These are phyloP conservation scores for Tilletia caries DNA, from an alignment of 1,284 basidiomycete genomes.

Conservation along the genomic window DNA sequence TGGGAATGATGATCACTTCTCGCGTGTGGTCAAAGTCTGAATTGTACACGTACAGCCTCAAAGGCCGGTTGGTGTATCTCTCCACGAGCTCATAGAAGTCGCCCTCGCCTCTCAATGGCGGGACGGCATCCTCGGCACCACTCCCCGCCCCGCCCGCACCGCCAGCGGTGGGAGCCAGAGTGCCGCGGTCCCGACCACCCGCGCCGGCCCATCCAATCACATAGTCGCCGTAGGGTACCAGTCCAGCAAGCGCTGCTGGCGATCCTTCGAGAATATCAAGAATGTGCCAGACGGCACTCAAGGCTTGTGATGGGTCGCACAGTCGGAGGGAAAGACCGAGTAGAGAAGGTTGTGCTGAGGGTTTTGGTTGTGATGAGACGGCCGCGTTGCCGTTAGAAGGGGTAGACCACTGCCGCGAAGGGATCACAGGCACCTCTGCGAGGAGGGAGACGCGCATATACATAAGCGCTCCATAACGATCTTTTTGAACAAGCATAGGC, in stretches of 20 bases:
- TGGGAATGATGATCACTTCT: constrained; percentile 48
- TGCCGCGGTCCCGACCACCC: constrained; percentile 54
- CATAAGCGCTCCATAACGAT: background rate
- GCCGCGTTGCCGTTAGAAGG: constrained; percentile 18
- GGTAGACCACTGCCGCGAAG: constrained; percentile 73
- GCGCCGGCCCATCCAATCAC: constrained; percentile 93
- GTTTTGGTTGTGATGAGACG: constrained; percentile 26
- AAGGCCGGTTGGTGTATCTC: constrained; percentile 83
- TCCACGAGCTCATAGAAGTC: constrained; percentile 97
- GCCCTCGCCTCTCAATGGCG: constrained; percentile 69
- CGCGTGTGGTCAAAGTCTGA: constrained; percentile 76
- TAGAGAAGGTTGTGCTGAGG: constrained; percentile 63
- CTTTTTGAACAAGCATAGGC: background rate
- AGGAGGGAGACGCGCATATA: background rate
- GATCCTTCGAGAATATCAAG: constrained; percentile 92
- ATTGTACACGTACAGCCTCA: constrained; percentile 92
- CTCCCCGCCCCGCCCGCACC: background rate
- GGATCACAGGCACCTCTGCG: constrained; percentile 72
- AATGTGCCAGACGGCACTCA: constrained; percentile 77
- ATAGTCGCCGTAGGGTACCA: constrained; percentile 84
- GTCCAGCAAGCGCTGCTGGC: constrained; percentile 74
- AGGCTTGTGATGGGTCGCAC: constrained; percentile 58
- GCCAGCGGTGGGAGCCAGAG: background rate
- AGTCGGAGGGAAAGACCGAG: constrained; percentile 88
- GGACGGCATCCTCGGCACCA: background rate